Conservation (phyloP, 768 basidiomycete genomes). For the Brasilioporus rufonigricans region DNA sequence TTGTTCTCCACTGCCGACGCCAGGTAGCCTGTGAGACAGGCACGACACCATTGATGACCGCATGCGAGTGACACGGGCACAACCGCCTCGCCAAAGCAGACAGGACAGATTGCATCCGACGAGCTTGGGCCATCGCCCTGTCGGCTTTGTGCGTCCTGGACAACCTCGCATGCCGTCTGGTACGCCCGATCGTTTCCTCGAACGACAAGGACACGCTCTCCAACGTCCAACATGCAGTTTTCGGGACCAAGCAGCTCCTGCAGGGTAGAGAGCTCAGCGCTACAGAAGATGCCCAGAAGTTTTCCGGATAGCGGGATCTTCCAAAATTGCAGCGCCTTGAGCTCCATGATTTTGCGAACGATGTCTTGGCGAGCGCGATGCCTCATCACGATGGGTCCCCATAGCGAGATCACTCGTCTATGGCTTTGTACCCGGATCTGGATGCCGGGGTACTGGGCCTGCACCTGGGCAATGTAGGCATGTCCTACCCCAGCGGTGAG, state of each 20-base stretch:
- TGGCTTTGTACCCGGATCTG: conserved; percentile 40
- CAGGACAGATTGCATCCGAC: conserved; percentile 50
- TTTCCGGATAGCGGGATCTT: conserved; percentile 47
- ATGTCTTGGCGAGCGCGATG: conserved; percentile 43
- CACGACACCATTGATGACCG: conserved; percentile 66
- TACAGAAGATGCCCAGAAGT: conserved; percentile 46
- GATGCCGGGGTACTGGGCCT: conserved; percentile 38
- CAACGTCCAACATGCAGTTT: conserved; percentile 49
- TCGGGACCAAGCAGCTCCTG: conserved; percentile 53
- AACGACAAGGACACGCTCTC: conserved; percentile 44
- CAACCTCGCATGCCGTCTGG: conserved; percentile 38
- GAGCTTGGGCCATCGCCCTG: conserved; percentile 27
- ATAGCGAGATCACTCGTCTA: conserved; percentile 50
- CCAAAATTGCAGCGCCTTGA: conserved; percentile 42
- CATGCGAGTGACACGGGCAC: conserved; percentile 56
- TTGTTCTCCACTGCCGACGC: conserved; percentile 53
- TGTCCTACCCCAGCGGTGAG: conserved; percentile 45
- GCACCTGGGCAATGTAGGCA: conserved; percentile 44
- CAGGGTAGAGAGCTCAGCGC: conserved; percentile 43
- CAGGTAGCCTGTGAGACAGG: conserved; percentile 61
- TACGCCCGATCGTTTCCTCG: conserved; percentile 49
- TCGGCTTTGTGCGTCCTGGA: conserved; percentile 37
- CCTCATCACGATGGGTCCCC: conserved; percentile 48
- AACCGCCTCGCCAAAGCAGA: conserved; percentile 61
- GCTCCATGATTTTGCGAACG: conserved; percentile 42